Evolutionary conservation across 768 basidiomycete species (phyloP), one percentile per base, ranked within the genome.

Genomic region (Hygrocybe punicea): DNA sequence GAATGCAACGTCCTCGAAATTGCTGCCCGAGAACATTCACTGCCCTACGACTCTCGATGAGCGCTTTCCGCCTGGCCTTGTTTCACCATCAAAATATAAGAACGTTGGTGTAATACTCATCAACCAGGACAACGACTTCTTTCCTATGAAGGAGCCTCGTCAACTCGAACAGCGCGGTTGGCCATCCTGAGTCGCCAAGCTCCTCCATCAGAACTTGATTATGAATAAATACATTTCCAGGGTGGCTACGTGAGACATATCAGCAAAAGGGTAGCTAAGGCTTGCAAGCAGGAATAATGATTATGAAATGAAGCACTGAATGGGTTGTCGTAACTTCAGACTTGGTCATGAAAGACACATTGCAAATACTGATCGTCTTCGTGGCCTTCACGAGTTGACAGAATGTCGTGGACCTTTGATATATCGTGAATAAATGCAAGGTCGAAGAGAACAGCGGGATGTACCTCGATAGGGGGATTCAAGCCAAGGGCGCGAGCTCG

Each of bases 401-500:
- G 77, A 55, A 96, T 93, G 4, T 90, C 85, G 57, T 80, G 81
- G 57, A 94, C 82, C 93, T 96, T 48, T 36, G 59, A 47, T 25
- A 13, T 8, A 29, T 8, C 29, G 46, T 54, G 24, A 49, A 36
- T 23, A 37, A 55, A 25, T 45, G 21, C 39, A 57, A 8, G 13
- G 33, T 49, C 5, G n/a, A 14, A 13, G 16, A n/a, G 21, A 58
- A 11, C 51, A 53, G 16, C 52, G 19, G 37, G 54, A 82, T 56
- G 62, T 50, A 89, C 93, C 78, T 93, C 90, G 14, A 66, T 60
- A 3, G 93, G 93, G 13, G 94, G 95, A 47, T 86, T 78, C 17
- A 97, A 74, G 2, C 92, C 92, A 45, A 95, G 76, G 9, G 79
- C 78, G 24, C 85, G 69, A 0, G 95, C 95, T 49, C 94, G 79